A percentile compares a stretch with the other conserved stretches of the same genome.
These are phyloP conservation scores for Alternaria brassicicola DNA, from an alignment of 2,329 filamentous ascomycete species.

Conservation along the genomic window DNA sequence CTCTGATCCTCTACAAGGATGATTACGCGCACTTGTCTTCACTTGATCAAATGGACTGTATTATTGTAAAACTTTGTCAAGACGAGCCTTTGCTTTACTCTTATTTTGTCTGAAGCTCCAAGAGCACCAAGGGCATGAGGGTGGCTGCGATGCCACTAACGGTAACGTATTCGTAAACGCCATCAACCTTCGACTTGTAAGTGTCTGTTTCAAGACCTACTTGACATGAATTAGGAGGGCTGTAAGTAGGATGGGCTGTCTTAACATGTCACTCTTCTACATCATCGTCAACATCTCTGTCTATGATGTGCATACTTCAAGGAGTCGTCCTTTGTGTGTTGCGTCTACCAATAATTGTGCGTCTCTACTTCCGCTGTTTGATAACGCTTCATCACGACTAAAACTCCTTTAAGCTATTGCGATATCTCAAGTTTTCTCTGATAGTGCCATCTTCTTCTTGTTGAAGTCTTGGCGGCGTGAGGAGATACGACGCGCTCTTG, in stretches of 20 bases:
- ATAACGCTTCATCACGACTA: not conserved
- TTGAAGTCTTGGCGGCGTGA: not conserved
- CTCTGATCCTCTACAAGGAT: not conserved
- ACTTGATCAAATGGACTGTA: not conserved
- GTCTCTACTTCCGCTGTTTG: not conserved
- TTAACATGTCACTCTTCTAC: not conserved
- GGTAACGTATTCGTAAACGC: not conserved
- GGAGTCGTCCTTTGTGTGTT: not conserved
- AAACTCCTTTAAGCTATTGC: not conserved
- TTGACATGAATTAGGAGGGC: not conserved
- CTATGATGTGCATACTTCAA: not conserved
- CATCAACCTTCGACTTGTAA: not conserved
- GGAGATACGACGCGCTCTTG: not conserved
- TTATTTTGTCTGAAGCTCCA: not conserved
- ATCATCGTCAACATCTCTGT: not conserved
- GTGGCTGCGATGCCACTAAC: no score
- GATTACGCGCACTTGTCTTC: not conserved
- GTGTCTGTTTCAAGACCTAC: not conserved
- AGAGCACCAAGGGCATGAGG: not conserved
- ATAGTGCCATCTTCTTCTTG: not conserved
- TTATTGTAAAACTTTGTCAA: not conserved
- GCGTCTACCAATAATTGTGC: not conserved
- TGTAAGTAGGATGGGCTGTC: not conserved
- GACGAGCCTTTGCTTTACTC: not conserved
- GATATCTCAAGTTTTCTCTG: not conserved